Base-by-base conservation (phyloP, 108 stramenopile genomes). In the Cyclotella sp. region DNA sequence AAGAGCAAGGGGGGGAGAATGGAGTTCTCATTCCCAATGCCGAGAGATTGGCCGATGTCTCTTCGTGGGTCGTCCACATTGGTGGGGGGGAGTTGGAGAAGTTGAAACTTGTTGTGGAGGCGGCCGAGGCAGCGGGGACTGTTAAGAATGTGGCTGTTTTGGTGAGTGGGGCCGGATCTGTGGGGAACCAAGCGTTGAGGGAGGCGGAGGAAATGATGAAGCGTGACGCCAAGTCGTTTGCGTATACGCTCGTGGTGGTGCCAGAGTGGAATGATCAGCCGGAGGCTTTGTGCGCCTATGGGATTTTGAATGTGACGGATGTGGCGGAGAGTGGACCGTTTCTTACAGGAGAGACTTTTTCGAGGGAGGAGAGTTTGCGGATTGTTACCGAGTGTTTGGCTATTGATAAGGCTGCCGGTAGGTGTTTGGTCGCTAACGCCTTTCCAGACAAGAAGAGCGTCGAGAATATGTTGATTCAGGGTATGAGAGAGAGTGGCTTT, bases 91-190 rank as follows among this genome's bases (percentile, higher is more conserved):
- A 73, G 14, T 11, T 88, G 39, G 65, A 73, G 42, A 55, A 77
- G 24, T 53, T 90, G 24, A 66, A 74, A 4, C 42, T 72, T 9
- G 78, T 88, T 47, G 86, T 75, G 14, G 60, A 76, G 13, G 58
- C 81, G 24, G 87, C 85, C 16, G 77, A 84, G 77, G 66, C 59
- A 3, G 88, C 86, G 0, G 43, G 64, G 51, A 71, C 63, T 54
- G 77, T 95, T 16, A 85, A 91, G 52, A 95, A 95, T 77, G 70
- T 93, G 30, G 86, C 88, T 61, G 78, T 91, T 74, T 76, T 95
- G 42, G 46, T 95, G 30, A 83, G 84, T 68, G 87, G 86, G 58
- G 90, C 90, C 16, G 47, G 52, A 28, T 69, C 70, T 30, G 59
- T 89, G 14, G 80, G 73, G 28, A 70, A 43, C 19, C 61, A 73